Conservation (phyloP, 805 yeast genomes). For the Saturnispora quitensis region DNA sequence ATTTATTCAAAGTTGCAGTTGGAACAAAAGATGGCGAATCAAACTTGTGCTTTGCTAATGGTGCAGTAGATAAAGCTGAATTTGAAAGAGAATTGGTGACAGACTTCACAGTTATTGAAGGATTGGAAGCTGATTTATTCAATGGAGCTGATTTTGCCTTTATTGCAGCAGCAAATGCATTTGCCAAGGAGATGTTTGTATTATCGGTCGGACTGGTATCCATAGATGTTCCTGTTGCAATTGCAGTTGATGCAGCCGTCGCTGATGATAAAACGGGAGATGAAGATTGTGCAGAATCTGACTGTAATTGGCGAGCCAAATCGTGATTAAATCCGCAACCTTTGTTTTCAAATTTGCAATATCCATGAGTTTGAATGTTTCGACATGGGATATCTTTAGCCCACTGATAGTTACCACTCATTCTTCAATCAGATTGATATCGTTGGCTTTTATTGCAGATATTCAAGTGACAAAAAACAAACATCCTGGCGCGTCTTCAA, state of each 20-base stretch:
- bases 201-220: conserved; percentile 11
- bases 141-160: conserved; percentile 6
- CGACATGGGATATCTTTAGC: conserved; percentile 76
- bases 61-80: background rate
- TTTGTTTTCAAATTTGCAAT: conserved; percentile 77
- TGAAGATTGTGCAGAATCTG: background rate
- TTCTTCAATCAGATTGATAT: background rate
- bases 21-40: conserved; percentile 51
- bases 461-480: background rate
- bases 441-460: background rate
- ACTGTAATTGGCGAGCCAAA: conserved; percentile 21
- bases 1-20: conserved; percentile 26
- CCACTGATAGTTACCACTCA: conserved; percentile 30
- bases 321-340: conserved; percentile 81
- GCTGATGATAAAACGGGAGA: background rate
- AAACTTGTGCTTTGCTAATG: conserved; percentile 34
- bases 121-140: conserved; percentile 5
- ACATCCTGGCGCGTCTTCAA: background rate
- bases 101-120: background rate
- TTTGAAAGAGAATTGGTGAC: background rate
- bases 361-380: conserved; percentile 78
- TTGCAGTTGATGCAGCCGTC: conserved; percentile 1
- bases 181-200: conserved; percentile 8
- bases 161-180: conserved; percentile 2
- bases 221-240: background rate